Conservation (phyloP, 2,329 filamentous ascomycete species). For the Escovopsis sp. region DNA sequence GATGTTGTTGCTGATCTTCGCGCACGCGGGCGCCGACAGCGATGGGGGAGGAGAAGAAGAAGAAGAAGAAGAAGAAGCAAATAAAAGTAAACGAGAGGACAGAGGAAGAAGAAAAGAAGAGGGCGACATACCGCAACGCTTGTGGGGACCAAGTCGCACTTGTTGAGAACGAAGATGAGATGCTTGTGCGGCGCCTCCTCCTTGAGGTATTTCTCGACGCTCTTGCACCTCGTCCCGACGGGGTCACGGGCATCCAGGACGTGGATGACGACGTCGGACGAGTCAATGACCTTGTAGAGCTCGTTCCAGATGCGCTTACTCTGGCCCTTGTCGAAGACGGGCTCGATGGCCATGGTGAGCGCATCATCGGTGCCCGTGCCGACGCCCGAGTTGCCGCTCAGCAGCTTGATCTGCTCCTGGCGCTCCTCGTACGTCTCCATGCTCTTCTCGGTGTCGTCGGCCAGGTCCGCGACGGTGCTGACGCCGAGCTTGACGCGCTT, state of each 20-base stretch:
- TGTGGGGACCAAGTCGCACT: constrained; percentile 72
- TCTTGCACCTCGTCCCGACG: constrained; percentile 71
- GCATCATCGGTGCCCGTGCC: constrained; percentile 33
- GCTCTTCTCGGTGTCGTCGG: constrained; percentile 63
- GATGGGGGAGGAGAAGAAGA: too few relatives aligned
- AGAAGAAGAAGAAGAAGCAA: too few relatives aligned
- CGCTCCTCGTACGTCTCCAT: constrained; percentile 71
- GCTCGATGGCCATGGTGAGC: constrained; percentile 52
- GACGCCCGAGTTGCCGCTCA: constrained; percentile 54
- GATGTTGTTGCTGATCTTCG: not conserved
- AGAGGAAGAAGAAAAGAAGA: constrained; percentile 4
- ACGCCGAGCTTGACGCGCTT: constrained; percentile 86
- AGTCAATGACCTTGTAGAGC: constrained; percentile 87
- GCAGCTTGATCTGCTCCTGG: constrained; percentile 60
- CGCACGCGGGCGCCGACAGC: too few relatives aligned
- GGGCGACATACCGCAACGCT: constrained; percentile 74
- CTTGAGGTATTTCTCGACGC: constrained; percentile 71
- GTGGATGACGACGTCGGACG: constrained; percentile 91
- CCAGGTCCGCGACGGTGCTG: constrained; percentile 67
- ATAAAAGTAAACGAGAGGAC: constrained; percentile 5
- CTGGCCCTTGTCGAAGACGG: constrained; percentile 89
- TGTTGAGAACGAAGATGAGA: constrained; percentile 37
- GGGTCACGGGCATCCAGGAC: constrained; percentile 84
- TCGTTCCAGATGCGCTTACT: constrained; percentile 97
- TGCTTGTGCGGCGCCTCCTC: constrained; percentile 96